Base-by-base conservation (phyloP, 2,329 filamentous ascomycete species). In the Penicillium sp. region DNA sequence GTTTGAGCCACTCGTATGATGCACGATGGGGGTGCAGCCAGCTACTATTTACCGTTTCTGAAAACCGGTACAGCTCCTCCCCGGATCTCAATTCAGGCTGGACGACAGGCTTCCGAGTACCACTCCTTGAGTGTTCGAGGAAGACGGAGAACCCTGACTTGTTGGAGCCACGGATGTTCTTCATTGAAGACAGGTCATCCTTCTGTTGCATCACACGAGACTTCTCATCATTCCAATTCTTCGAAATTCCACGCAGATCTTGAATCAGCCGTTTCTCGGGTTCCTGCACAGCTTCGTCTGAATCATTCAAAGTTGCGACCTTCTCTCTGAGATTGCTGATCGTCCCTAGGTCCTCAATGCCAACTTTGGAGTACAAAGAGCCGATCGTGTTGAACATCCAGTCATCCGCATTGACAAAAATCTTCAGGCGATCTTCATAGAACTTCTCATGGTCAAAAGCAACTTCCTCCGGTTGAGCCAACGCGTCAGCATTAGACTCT, bases 311-410 rank as follows among this genome's bases (percentile, higher is more conserved):
- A 64, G 22, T 46, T 48, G 40, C 66, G 48, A 58, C 52, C 45
- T 70, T 69, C 56, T 71, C 69, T 62, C 73, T 75, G 52, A 79
- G 57, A 52, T 73, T 71, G 49, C 80, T 73, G 3, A 81, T 74
- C n/a, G 76, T 74, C 7, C 79, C 78, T 6, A 83, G 65, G 5
- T 74, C 74, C 30, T 81, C 74, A 16, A 87, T 75, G 1, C 80
- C 82, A 26, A 86, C 66, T 62, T 80, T 83, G 51, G 79, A 78
- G 55, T 87, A 81, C 3, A 86, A 74, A 52, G 80, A 78, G 26
- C 81, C 80, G 14, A 83, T 75, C 2, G 83, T 82, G 55, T 82
- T 81, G 65, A 85, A 86, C 67, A 86, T 76, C 72, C 80, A 84
- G 62, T 85, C 79, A 70, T 89, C 87, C 2, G 85, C 84, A 64